Conservation (phyloP, 352 stramenopile species). For the Phytophthora citricola region DNA sequence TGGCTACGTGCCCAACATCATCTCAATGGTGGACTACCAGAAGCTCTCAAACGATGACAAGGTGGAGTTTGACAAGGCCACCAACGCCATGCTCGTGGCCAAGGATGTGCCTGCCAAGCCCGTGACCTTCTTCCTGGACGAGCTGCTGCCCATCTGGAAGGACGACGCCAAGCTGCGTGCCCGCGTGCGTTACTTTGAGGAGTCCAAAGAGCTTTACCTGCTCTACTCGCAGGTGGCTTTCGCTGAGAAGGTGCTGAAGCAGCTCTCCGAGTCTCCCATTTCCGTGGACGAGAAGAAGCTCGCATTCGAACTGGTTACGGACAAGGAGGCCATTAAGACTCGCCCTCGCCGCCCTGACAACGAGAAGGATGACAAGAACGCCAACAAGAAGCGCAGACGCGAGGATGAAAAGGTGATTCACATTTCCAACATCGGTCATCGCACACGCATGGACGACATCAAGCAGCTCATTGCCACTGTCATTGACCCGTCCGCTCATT, state of each 20-base stretch:
- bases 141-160: conserved; percentile 74
- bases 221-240: conserved; percentile 78
- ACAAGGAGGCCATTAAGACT: conserved; percentile 71
- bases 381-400: conserved; percentile 79
- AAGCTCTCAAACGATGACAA: conserved; percentile 75
- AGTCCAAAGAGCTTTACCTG: conserved; percentile 78
- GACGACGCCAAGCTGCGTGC: conserved; percentile 70
- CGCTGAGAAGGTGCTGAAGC: conserved; percentile 66
- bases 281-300: conserved; percentile 71
- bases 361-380: conserved; percentile 51
- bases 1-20: conserved; percentile 60
- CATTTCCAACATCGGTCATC: conserved; percentile 82
- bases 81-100: conserved; percentile 81
- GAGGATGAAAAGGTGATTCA: conserved; percentile 80
- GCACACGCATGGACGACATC: conserved; percentile 81
- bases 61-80: conserved; percentile 87
- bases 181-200: conserved; percentile 73
- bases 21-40: conserved; percentile 61
- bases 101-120: conserved; percentile 83
- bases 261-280: conserved; percentile 45
- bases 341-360: conserved; percentile 61
- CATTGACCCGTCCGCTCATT: conserved; percentile 51
- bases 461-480: conserved; percentile 79
- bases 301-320: conserved; percentile 79
- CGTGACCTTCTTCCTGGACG: conserved; percentile 76